Base-by-base conservation (phyloP, 306 rosid genomes). In the Sphenostylis stenocarpa region DNA sequence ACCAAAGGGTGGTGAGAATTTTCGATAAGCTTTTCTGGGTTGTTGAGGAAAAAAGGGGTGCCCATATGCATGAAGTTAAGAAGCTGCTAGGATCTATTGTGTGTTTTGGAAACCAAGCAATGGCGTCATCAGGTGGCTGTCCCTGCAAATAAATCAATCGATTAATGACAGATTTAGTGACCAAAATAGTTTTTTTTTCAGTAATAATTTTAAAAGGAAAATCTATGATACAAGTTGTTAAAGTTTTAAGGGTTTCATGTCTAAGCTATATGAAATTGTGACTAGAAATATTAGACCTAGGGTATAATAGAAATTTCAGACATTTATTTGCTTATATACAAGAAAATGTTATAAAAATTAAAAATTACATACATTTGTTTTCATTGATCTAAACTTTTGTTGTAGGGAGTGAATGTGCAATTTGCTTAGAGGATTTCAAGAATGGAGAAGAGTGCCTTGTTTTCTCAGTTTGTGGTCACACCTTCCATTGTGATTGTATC, bases 351-450 rank as follows among this genome's bases (percentile, higher is more conserved):
- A 3, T 0, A 29, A 29, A 29, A 29, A 29, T 4, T 4, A 5
- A 33, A 33, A 33, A 33, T 1, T 39, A 39, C 1, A 39, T 9
- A 39, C 8, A 1, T 0, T 39, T 7, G 11, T 41, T 39, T 3
- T 41, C 1, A 12, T 2, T 43, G 15, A 45, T 45, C 1, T 4
- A 4, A 11, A 2, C 7, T 11, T 45, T 6, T 17, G 1, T 49
- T n/a, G 4, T 7, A 49, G 61, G 13, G 14, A 72, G 60, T 10
- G 89, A 75, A 4, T 90, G 95, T 71, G 75, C 76, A 7, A 86
- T 90, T 23, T 88, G 95, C 77, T 77, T 86, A 39, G 90, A 88
- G 79, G 86, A 83, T 5, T 88, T 83, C 28, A 73, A 81, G 78
- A 73, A 13, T 3, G 88, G 87, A 1, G 90, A 86, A 3, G 51